These are phyloP conservation scores for Daedaleopsis nitida DNA, from an alignment of 768 basidiomycete species.

Conservation along the genomic window DNA sequence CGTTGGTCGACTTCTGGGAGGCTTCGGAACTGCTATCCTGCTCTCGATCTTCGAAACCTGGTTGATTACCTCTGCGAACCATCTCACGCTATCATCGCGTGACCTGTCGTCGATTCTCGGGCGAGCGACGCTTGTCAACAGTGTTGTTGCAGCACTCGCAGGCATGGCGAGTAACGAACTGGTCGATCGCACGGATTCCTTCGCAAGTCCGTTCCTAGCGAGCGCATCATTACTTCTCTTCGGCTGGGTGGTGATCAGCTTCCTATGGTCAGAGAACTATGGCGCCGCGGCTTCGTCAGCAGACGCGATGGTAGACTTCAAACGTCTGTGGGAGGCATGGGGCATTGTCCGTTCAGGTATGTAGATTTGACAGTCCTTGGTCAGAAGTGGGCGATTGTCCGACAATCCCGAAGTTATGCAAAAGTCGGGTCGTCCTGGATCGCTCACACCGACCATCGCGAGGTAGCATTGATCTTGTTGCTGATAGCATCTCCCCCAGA, in stretches of 20 bases:
- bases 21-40: slow-evolving; percentile 73
- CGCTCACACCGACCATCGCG: no score
- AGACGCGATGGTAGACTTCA: slow-evolving; percentile 45
- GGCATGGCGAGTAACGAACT: slow-evolving; percentile 70
- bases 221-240: slow-evolving; percentile 58
- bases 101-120: slow-evolving; percentile 74
- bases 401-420: no score
- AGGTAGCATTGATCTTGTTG: not conserved
- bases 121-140: slow-evolving; percentile 72
- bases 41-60: slow-evolving; percentile 80
- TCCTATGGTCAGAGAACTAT: slow-evolving; percentile 70
- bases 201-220: slow-evolving; percentile 65
- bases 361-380: not conserved
- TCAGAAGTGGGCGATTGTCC: no score
- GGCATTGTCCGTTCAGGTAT: slow-evolving; percentile 43
- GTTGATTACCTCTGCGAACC: slow-evolving; percentile 65
- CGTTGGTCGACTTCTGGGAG: slow-evolving; percentile 65
- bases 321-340: slow-evolving; percentile 57
- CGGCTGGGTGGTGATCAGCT: slow-evolving; percentile 57
- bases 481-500: slow-evolving; percentile 40
- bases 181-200: slow-evolving; percentile 52
- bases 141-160: slow-evolving; percentile 67
- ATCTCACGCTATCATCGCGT: slow-evolving; percentile 50
- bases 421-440: no score
- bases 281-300: slow-evolving; percentile 37